These are phyloP conservation scores for Termitomyces sp. DNA, from an alignment of 768 basidiomycete genomes.

Conservation along the genomic window DNA sequence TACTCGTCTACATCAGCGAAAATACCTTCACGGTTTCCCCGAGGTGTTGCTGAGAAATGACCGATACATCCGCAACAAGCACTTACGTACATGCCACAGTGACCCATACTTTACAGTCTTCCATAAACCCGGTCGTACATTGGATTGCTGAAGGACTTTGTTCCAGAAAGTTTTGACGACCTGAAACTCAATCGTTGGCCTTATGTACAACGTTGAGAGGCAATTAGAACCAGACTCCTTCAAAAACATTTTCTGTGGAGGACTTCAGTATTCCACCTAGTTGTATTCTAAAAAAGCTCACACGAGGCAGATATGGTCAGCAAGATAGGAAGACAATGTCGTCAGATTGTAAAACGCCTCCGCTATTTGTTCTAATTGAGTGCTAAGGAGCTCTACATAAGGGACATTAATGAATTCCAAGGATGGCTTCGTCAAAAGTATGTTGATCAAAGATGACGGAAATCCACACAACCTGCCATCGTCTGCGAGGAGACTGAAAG, in stretches of 20 bases:
- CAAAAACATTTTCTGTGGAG: not conserved
- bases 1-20: constrained; percentile 3
- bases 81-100: not conserved
- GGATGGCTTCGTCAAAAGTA: not conserved
- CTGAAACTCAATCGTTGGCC: not conserved
- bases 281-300: not conserved
- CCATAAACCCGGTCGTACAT: not conserved
- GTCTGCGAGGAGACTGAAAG: constrained; percentile 1
- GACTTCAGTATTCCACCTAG: not conserved
- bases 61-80: not conserved
- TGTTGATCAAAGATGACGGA: not conserved
- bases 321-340: not conserved
- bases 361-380: not conserved
- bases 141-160: not conserved
- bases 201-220: not conserved
- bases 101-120: not conserved
- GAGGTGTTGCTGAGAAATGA: not conserved
- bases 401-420: constrained; percentile 2
- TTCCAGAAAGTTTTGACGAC: not conserved
- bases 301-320: not conserved
- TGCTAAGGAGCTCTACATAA: not conserved
- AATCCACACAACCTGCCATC: not conserved
- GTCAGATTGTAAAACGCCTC: not conserved
- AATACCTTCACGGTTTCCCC: not conserved
- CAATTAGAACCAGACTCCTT: not conserved